These are phyloP conservation scores for Termitomyces sp. DNA, from an alignment of 768 basidiomycete species.

Conservation along the genomic window DNA sequence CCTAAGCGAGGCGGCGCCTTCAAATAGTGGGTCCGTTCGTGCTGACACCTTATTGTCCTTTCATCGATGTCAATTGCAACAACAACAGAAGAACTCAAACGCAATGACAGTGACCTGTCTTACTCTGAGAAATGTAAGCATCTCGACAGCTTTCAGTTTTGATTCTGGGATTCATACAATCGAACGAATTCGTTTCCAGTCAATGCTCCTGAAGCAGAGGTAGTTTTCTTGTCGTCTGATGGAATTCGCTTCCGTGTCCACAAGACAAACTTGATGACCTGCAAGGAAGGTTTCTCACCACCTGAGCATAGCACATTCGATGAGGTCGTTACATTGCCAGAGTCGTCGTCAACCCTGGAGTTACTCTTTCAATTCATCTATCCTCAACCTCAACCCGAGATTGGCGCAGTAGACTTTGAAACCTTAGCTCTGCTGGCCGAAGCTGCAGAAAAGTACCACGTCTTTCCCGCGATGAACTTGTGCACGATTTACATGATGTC, in stretches of 20 bases:
- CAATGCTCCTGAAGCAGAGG: constrained; percentile 3
- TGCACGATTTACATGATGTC: constrained; percentile 15
- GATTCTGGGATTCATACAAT: neutral
- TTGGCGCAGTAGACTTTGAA: neutral
- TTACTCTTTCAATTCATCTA: constrained; percentile 12
- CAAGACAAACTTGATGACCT: constrained; percentile 1
- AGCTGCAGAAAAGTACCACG: constrained; percentile 20
- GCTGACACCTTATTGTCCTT: no score
- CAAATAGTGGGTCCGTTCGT: neutral
- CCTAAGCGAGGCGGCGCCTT: no score
- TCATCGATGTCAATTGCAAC: neutral
- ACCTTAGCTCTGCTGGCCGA: constrained; percentile 12
- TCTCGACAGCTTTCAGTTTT: no score
- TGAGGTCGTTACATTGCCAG: constrained; percentile 10
- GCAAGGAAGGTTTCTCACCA: constrained; percentile 3
- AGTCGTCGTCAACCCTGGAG: constrained; percentile 7
- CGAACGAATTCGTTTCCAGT: neutral
- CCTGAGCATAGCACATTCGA: constrained; percentile 2
- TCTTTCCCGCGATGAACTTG: constrained; percentile 19
- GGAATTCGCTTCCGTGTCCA: constrained; percentile 6
- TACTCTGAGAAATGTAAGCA: neutral
- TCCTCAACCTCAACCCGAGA: constrained; percentile 6
- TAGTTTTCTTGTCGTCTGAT: constrained; percentile 5
- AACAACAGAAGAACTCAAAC: neutral
- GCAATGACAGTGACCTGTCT: neutral